Evolutionary conservation across 2,329 filamentous ascomycete genomes (phyloP), one percentile per base, ranked within the genome.

Genomic region (Botryotinia globosa): DNA sequence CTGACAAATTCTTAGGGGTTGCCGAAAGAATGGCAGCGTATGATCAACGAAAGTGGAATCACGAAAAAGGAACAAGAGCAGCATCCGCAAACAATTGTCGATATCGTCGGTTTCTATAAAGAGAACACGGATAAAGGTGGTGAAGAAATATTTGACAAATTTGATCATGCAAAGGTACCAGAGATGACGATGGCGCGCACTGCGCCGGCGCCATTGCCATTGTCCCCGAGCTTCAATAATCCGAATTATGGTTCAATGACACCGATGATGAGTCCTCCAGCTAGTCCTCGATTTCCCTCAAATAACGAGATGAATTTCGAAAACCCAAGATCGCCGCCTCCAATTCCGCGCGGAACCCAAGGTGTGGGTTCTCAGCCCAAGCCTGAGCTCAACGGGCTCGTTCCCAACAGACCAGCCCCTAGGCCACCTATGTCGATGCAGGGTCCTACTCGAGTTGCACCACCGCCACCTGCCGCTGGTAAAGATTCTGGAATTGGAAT

Each of bases 71-170:
- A 98, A 82, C 92, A 97, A 82, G 93, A 95, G 81, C 92, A 97
- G 82, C 94, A 98, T 80, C 96, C 96, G 4, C 94, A 98, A 82
- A 94, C 95, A 73, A 94, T 98, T 84, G 91, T 97, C 80, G 93
- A 98, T 82, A 96, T 99, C 79, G 91, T 99, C 83, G 93, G 92
- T 74, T 98, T 98, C 82, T 98, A 97, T 86, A 97, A 98, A 82
- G 95, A 97, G 84, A 97, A 94, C 76, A 92, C 93, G 39, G 93
- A 95, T 78, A 87, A 86, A 56, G 88, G 87, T 78, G 90, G 89
- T 73, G 89, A 90, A 74, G 94, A 98, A 80, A 91, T 96, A 73
- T 93, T 96, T 85, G 94, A 98, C 82, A 99, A 99, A 82, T 98
- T 99, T 82, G 94, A 97, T 79, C 91, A 97, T 84, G 94, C 92